phyloP scores from a whole-genome alignment of 2,329 filamentous ascomycete genomes.

The Aspergillus fructus region DNA sequence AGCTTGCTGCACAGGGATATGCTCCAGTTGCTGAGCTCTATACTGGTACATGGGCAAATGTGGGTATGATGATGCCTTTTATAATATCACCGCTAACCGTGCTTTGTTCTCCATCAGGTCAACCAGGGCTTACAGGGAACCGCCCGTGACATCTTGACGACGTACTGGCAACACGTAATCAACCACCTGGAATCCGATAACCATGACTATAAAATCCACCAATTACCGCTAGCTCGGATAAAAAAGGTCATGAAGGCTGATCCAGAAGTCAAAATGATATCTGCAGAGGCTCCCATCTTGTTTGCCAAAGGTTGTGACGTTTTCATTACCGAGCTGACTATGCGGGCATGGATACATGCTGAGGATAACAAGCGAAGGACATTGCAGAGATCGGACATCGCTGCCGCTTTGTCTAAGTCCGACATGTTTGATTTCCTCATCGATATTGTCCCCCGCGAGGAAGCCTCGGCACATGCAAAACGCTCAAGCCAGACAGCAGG shows the following conservation, averaged over 20 bases:
- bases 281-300: constrained; percentile 92
- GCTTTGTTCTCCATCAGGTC: constrained; percentile 58
- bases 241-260: constrained; percentile 99
- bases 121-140: constrained; percentile 90
- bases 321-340: constrained; percentile 97
- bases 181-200: constrained; percentile 90
- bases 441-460: constrained; percentile 95
- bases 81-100: not conserved
- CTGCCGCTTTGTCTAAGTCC: constrained; percentile 90
- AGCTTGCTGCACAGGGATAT: constrained; percentile 85
- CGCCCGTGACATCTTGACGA: constrained; percentile 96
- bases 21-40: constrained; percentile 88
- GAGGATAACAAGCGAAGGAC: constrained; percentile 98
- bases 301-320: constrained; percentile 99
- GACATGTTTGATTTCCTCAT: constrained; percentile 99
- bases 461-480: constrained; percentile 83
- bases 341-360: constrained; percentile 99
- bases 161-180: constrained; percentile 99
- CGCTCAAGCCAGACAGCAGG: constrained; percentile 55
- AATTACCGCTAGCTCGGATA: constrained; percentile 93
- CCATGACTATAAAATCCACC: constrained; percentile 98
- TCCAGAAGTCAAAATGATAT: constrained; percentile 99
- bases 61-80: constrained; percentile 45
- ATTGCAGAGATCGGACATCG: constrained; percentile 92
- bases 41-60: constrained; percentile 93